Conservation (phyloP, 2,329 filamentous ascomycete species). For the Ascochyta koolunga region DNA sequence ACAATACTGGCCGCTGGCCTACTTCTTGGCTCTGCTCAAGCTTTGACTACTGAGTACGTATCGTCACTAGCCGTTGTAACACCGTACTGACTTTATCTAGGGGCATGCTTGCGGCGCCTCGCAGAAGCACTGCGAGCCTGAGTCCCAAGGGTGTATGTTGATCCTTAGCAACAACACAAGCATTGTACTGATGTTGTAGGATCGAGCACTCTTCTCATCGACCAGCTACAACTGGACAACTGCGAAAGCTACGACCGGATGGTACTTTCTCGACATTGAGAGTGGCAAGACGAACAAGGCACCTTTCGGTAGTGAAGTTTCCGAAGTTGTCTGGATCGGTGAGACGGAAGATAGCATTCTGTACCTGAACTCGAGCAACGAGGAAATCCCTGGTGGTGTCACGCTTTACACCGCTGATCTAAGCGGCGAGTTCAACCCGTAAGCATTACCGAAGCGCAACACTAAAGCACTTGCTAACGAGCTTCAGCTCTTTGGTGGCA, state of each 20-base stretch:
- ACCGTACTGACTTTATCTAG: constrained; percentile 14
- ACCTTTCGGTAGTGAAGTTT: constrained; percentile 40
- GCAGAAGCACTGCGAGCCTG: constrained; percentile 41
- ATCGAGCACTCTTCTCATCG: constrained; percentile 42
- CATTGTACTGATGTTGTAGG: constrained; percentile 23
- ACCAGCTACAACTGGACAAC: constrained; percentile 46
- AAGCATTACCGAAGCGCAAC: not conserved
- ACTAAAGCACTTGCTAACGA: not conserved
- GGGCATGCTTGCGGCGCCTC: constrained; percentile 35
- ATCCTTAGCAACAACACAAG: not conserved
- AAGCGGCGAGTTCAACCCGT: constrained; percentile 34
- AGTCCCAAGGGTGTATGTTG: constrained; percentile 41
- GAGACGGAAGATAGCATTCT: constrained; percentile 59
- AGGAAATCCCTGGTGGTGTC: constrained; percentile 52
- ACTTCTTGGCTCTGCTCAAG: constrained; percentile 33
- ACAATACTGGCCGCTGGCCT: constrained; percentile 33
- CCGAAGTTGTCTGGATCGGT: constrained; percentile 45
- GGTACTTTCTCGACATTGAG: constrained; percentile 41
- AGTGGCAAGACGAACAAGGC: constrained; percentile 42
- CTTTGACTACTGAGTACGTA: constrained; percentile 37
- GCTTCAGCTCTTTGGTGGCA: constrained; percentile 36
- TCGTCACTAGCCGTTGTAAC: not conserved
- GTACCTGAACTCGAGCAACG: constrained; percentile 68
- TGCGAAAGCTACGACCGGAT: constrained; percentile 56
- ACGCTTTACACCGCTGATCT: constrained; percentile 45